Evolutionary conservation across 2,329 filamentous ascomycete genomes (phyloP), one percentile per base, ranked within the genome.

Genomic region (Colletotrichum tropicicola): DNA sequence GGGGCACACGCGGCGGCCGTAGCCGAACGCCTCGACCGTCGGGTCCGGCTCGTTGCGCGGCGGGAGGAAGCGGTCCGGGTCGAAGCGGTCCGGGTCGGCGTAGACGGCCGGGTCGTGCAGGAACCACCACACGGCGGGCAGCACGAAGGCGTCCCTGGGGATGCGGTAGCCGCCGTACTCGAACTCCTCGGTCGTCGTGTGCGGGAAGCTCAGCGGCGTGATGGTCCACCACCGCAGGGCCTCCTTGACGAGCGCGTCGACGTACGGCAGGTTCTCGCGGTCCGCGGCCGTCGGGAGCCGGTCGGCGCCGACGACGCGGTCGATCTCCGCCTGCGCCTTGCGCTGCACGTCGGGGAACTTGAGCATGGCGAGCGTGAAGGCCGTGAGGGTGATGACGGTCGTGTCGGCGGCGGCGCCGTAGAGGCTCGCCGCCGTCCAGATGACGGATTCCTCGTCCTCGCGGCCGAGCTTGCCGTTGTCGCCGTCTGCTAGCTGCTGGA

Each of bases 51-150:
- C 73, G 0, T 73, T 70, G 2, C 71, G 65, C 6, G 73, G 70
- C 6, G 53, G 44, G 1, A 81, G 67, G 65, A 70, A 79, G 0
- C 78, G 70, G 1, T 74, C 73, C 0, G 77, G 78, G 25, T 77
- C 68, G 21, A 80, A 80, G 2, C 23, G 13, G 5, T 63, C 65
- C 0, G 77, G 77, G 9, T 76, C 53, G 0, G 85, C 81, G 73
- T 93, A 92, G 2, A 87, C 87, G 35, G 89, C 86, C 2, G 88
- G 85, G 70, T 93, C 91, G 74, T 92, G 91, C 23, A 89, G 84
- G 15, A 78, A 70, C 69, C 68, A 75, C 8, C 70, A 74, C 0
- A 64, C 53, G 1, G 72, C 47, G 1, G 76, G 74, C 37, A 75
- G 9, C 15, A 68, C 17, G 13, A 61, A 37, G 9, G 57, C 53